A percentile compares a stretch with the other conserved stretches of the same genome.
These are phyloP conservation scores for Staphylotrichum tortipilum DNA, from an alignment of 495 filamentous ascomycete species.

Conservation along the genomic window DNA sequence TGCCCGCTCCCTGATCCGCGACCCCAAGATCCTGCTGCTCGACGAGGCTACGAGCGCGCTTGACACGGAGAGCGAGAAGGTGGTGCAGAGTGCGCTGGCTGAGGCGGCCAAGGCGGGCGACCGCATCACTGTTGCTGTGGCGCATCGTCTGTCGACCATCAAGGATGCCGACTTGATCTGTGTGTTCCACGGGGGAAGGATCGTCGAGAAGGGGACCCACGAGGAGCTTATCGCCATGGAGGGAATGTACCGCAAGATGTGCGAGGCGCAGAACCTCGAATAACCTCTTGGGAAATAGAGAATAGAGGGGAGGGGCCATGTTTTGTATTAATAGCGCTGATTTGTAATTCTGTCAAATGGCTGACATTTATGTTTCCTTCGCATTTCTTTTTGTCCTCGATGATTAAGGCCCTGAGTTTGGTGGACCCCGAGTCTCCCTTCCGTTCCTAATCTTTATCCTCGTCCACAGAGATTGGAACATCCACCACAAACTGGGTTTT, in stretches of 20 bases:
- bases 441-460: no score
- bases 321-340: no score
- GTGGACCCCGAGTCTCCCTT: no score
- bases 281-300: neutral
- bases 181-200: conserved; percentile 38
- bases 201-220: conserved; percentile 45
- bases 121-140: conserved; percentile 64
- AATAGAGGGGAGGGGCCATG: no score
- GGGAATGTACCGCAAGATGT: conserved; percentile 38
- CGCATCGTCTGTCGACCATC: conserved; percentile 49
- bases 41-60: conserved; percentile 71
- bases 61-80: conserved; percentile 64
- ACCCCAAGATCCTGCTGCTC: conserved; percentile 60
- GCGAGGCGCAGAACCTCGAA: conserved; percentile 25
- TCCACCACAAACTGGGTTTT: no score
- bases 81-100: conserved; percentile 61
- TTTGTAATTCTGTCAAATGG: no score
- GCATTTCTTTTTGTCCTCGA: no score
- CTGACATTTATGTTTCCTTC: no score
- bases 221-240: conserved; percentile 32
- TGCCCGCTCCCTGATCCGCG: conserved; percentile 62
- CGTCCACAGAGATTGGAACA: no score
- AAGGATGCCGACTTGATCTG: conserved; percentile 47
- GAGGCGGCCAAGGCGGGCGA: conserved; percentile 42
- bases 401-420: no score